Percentiles rank a stretch among this genome's conserved stretches.
phyloP scores from a whole-genome alignment of 768 basidiomycete genomes.

The Gymnopilus junonius region DNA sequence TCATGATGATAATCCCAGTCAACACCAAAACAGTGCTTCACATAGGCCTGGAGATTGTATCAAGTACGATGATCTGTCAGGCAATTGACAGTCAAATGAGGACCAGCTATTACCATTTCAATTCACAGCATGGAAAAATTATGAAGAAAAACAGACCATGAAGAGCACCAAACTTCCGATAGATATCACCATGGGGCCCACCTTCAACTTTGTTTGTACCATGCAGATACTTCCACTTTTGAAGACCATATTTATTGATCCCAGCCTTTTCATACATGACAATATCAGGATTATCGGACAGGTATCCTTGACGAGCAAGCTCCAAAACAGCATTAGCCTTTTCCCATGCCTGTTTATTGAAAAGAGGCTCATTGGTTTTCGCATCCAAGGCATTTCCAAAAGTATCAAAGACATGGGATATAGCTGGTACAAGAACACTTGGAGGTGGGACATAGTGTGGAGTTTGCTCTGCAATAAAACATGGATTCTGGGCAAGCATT shows the following conservation, averaged over 20 bases:
- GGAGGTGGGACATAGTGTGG: constrained; percentile 19
- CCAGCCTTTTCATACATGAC: no score
- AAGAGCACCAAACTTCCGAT: no score
- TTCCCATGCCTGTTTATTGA: constrained; percentile 10
- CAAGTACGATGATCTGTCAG: constrained; percentile 26
- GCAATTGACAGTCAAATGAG: constrained; percentile 25
- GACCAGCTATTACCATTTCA: no score
- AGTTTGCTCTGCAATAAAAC: no score
- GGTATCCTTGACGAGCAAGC: constrained; percentile 22
- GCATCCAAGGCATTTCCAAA: constrained; percentile 25
- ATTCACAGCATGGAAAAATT: no score
- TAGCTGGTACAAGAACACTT: constrained; percentile 21
- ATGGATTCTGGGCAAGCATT: no score
- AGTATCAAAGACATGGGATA: constrained; percentile 23
- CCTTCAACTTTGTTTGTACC: no score
- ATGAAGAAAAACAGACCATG: no score
- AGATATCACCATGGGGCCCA: no score
- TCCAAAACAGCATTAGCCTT: constrained; percentile 25
- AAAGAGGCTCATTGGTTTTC: constrained; percentile 16
- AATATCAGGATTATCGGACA: constrained; percentile 22
- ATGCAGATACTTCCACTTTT: no score
- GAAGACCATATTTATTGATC: no score
- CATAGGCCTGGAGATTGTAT: constrained; percentile 28
- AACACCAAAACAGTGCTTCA: constrained; percentile 18
- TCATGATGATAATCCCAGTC: constrained; percentile 26